Base-by-base conservation (phyloP, 73 alveolate species). In the Uronychia setigera region DNA sequence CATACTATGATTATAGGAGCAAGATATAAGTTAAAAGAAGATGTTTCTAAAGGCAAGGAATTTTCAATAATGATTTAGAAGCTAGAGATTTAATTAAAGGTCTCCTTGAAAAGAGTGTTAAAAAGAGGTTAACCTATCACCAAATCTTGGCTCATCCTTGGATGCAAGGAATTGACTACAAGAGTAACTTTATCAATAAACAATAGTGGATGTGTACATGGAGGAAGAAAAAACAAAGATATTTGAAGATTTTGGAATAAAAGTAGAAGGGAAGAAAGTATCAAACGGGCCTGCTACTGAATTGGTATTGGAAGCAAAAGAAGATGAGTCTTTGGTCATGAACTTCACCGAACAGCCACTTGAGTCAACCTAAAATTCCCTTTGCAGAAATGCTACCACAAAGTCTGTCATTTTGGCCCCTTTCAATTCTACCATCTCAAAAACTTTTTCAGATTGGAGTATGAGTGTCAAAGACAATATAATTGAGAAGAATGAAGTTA, bases 381-480 rank as follows among this genome's bases (percentile, higher is more conserved):
- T 84, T 14, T 59, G 79, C 31, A 59, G 87, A 57, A 90, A 93
- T 79, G 89, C 89, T 76, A 60, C 87, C 60, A 60, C 94, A 35
- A 93, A 93, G 86, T 85, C 94, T 78, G 88, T 77, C 30, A 90
- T 93, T 76, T 81, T 93, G 78, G 97, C 97, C 19, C 97, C 97
- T 26, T 90, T 90, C 84, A 93, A 93, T 82, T 85, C 95, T 13
- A 90, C 94, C 60, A 34, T 92, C 58, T 59, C 74, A 77, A 79
- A 85, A 31, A 77, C 67, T 46, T 46, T 46, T 46, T 46, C 67
- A 11, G n/a, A 46, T 11, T 46, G 67, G 67, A 46, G 67, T 19
- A 46, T 19, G n/a, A 46, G 67, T 46, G 67, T 46, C 19, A 19
- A 11, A 46, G 67, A 46, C n/a, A 60, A 67, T 25, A 33, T 91